Base-by-base conservation (phyloP, 2,329 filamentous ascomycete genomes). In the Colletotrichum filicis region DNA sequence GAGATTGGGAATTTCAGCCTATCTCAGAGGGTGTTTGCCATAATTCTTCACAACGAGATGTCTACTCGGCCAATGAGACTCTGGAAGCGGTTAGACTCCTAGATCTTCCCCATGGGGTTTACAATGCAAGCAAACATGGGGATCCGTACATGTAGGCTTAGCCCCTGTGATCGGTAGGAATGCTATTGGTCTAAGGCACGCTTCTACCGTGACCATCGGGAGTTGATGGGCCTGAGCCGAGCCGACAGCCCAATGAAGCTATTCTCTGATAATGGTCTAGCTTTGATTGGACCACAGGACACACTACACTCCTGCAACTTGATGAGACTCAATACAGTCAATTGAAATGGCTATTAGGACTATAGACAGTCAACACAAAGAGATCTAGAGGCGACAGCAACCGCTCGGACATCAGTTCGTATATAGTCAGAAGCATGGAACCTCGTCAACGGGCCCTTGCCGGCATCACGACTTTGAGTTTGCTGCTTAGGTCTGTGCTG, bases 191-290 rank as follows among this genome's bases (percentile, higher is more conserved):
- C 42, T 24, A 11, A 2, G 28, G 12, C 22, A 32, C 22, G 19
- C 19, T 22, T 3, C 2, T 42, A 26, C 16, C 28, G 32, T 24
- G n/a, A 3, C 5, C 4, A 30, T 68, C 58, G 64, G 64, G 57
- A 63, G 32, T 42, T 52, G 35, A 46, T 58, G 58, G 26, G 57
- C 32, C 68, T 68, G 37, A 68, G 52, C 68, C 64, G 68, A 68
- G 68, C 68, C 68, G 68, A 68, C 52, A 56, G 9, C 37, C 62
- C 11, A 22, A n/a, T 26, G 4, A 7, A 19, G 30, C n/a, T 14
- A n/a, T 8, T 37, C 7, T 24, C 3, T 26, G 28, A 53, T 16
- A 37, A 14, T 26, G 19, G 12, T n/a, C 1, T 14, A 30, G 9
- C 16, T 19, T 49, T 62, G 8, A 14, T 62, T 30, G 59, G 37